Evolutionary conservation across 1,284 basidiomycete genomes (phyloP), one percentile per base, ranked within the genome.

Genomic region (Sporisorium graminicola): DNA sequence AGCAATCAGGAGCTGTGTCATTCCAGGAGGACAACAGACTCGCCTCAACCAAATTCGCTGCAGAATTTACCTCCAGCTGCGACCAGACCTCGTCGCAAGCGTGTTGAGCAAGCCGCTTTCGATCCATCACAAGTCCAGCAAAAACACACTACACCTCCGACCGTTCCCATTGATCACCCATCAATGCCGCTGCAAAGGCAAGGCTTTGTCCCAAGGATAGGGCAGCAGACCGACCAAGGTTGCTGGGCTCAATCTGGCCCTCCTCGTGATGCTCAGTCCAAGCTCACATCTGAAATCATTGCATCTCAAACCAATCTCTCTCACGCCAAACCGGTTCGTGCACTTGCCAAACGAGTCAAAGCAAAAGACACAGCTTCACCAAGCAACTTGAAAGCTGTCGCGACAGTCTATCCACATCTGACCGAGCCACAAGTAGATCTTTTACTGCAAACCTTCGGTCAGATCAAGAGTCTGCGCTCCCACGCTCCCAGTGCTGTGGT

Each of bases 391-490:
- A 2, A 47, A 43, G 31, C 24, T 16, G 47, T 65, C 44, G 46
- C 18, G 16, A 16, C 35, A 9, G 47, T 42, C 4, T 72, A 72
- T 44, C 64, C 69, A 2, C 12, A 3, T 16, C 47, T 72, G 8
- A 63, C 26, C 50, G 16, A 62, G 16, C 6, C 50, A 7, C 63
- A 72, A 27, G 67, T 64, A 3, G 20, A 9, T 3, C 51, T 75
- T 6, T 31, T 75, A 1, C 22, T 58, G n/a, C 51, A 43, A 8
- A 52, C 29, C 18, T 67, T 54, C 18, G 27, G n/a, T 2, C 73
- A 51, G n/a, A 47, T 60, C 33, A 35, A 40, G 5, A 7, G 22
- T 1, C 35, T 49, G 8, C 59, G 60, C 5, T 57, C 73, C 6
- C 40, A 53, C 5, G 29, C 60, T 46, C 57, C 73, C 3, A 50